Evolutionary conservation across 2,329 filamentous ascomycete species (phyloP).

Genomic region (Cercospora sp.): DNA sequence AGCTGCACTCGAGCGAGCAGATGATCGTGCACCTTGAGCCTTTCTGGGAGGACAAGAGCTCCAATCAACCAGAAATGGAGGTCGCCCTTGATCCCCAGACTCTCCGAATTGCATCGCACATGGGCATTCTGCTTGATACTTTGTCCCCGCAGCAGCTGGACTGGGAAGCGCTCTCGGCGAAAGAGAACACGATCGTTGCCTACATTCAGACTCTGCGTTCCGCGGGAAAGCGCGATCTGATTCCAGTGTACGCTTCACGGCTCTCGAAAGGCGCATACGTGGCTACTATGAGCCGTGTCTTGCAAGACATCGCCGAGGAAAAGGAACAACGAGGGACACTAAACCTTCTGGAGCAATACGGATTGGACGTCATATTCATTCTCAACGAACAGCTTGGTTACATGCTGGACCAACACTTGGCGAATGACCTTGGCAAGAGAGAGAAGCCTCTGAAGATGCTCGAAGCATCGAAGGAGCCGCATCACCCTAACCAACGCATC

Average conservation of each 20-base stretch:
- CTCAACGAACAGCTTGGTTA: slow-evolving; percentile 64
- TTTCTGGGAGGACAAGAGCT: slow-evolving; percentile 22
- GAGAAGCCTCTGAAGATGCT: slow-evolving; percentile 47
- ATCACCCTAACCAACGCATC: slow-evolving; percentile 62
- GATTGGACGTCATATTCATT: slow-evolving; percentile 71
- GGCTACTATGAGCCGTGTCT: slow-evolving; percentile 71
- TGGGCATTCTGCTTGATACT: slow-evolving; percentile 64
- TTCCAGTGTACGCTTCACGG: slow-evolving; percentile 85
- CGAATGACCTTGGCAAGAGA: slow-evolving; percentile 12
- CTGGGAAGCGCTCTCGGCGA: slow-evolving; percentile 48
- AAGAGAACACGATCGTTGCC: slow-evolving; percentile 74
- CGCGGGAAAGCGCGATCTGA: slow-evolving; percentile 70
- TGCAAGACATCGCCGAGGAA: slow-evolving; percentile 69
- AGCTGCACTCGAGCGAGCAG: slow-evolving; percentile 27
- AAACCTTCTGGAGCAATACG: slow-evolving; percentile 71
- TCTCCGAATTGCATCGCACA: slow-evolving; percentile 50
- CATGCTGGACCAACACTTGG: slow-evolving; percentile 30
- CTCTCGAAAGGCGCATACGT: slow-evolving; percentile 66
- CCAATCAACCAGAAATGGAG: slow-evolving; percentile 33
- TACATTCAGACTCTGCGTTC: slow-evolving; percentile 80
- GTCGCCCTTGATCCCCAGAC: slow-evolving; percentile 47
- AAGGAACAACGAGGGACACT: slow-evolving; percentile 69
- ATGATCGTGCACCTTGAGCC: slow-evolving; percentile 31
- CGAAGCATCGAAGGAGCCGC: slow-evolving; percentile 50
- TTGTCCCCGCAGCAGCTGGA: slow-evolving; percentile 48